Base-by-base conservation (phyloP, 148 eudicot species). In the Suaeda aralocaspica region DNA sequence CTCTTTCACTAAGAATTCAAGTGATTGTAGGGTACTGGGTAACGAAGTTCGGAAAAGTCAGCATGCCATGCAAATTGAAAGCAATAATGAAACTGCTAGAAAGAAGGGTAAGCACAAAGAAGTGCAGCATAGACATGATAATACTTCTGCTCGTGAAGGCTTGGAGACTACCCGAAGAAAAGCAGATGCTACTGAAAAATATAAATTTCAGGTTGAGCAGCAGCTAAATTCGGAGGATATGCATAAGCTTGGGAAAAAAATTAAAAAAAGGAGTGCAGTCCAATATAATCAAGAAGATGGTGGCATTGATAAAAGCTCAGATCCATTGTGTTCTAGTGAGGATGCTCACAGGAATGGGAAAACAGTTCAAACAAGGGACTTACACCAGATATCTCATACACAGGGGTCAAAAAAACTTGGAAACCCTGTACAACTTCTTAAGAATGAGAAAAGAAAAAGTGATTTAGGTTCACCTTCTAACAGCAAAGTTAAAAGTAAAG, bases 1-100 rank as follows among this genome's bases (percentile, higher is more conserved):
- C 70, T 70, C 77, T 24, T n/a, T 26, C 60, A 19, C 69, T 61
- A 83, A 79, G 58, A 77, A 58, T 55, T 36, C 80, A 44, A 80
- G 53, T 36, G 72, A 58, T 58, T 46, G 34, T 74, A 45, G 70
- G 56, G 73, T 49, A 68, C 24, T 60, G 61, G 52, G 48, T 59
- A 78, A 76, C 76, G 82, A 73, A 79, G 60, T 33, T 62, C 77
- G 78, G 68, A 73, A 71, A 53, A 67, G 67, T 66, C 77, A 69
- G 67, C 76, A 66, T 52, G 67, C 44, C 39, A 76, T 68, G 66
- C 70, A 48, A 51, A 75, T 45, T 28, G 74, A 68, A 69, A 80
- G 75, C 48, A 72, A 57, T 59, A 52, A 63, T 67, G 79, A 73
- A 18, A 73, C 36, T n/a, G 28, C 51, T 44, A 82, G 72, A 73